Percentiles rank a stretch among this genome's conserved stretches.
These are phyloP conservation scores for Cichorium intybus DNA, from an alignment of 140 eudicot species.

Conservation along the genomic window DNA sequence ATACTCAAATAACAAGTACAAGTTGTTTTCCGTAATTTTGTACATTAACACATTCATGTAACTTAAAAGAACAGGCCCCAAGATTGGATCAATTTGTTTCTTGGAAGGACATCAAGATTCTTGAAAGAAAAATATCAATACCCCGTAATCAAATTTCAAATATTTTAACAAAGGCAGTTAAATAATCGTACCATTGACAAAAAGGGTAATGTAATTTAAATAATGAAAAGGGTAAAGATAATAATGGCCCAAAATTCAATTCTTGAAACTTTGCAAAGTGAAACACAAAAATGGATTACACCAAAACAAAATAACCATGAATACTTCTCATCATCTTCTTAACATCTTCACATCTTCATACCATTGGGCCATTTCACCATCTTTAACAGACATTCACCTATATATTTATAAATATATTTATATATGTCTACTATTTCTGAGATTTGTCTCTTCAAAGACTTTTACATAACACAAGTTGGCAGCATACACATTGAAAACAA, in stretches of 20 bases:
- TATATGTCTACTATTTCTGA: conserved; percentile 9
- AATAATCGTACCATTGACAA: not conserved
- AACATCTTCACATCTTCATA: not conserved
- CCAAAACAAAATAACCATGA: conserved; percentile 7
- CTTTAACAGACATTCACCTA: not conserved
- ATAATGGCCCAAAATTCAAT: conserved; percentile 25
- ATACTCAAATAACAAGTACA: not conserved
- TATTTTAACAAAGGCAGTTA: too few relatives aligned
- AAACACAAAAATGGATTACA: conserved; percentile 16
- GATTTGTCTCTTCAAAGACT: conserved; percentile 11
- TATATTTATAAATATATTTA: not conserved
- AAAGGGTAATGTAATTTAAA: not conserved
- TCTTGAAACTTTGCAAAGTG: conserved; percentile 16
- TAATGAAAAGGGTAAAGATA: not conserved
- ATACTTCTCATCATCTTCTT: not conserved
- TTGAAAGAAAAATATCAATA: not conserved
- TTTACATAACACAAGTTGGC: conserved; percentile 63
- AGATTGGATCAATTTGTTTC: not conserved
- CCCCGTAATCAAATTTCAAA: too few relatives aligned
- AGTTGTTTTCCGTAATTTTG: not conserved
- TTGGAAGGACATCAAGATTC: not conserved
- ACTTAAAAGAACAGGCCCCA: not conserved
- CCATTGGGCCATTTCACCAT: conserved; percentile 22
- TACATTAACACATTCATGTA: not conserved
- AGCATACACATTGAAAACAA: conserved; percentile 80